Evolutionary conservation across 495 filamentous ascomycete species (phyloP), one percentile per base, ranked within the genome.

Genomic region (Parathielavia appendiculata): DNA sequence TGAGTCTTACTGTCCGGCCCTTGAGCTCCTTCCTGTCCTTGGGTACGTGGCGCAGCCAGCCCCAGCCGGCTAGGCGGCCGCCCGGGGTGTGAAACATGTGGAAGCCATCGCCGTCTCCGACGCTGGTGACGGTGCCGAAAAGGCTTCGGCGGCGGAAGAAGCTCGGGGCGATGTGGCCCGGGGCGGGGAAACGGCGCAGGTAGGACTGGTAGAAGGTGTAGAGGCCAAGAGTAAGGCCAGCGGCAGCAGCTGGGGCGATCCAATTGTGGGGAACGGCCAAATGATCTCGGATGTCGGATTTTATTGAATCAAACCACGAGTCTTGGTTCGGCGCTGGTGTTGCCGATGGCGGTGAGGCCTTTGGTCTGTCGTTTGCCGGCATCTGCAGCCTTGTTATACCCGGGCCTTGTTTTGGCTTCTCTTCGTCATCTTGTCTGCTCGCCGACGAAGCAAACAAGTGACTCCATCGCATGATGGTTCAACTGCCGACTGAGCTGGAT

Each of bases 41-140:
- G 3, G 91, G 90, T 2, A 96, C 81, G 47, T 73, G 84, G 63
- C 90, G 84, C 53, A 95, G 66, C 91, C 90, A 96, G 13, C 86
- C 91, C 95, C 95, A 98, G 50, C 93, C 93, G 13, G 86, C 78
- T 19, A 92, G 66, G 48, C 89, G 76, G 13, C 93, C 93, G 13
- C 95, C 93, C 0, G 93, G 93, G 0, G 91, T 96, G 71, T 98
- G 93, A 69, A 87, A 98, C 10, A 98, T 70, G 51, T 91, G 83
- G 69, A 98, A 97, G 61, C 91, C 91, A 67, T 98, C 93, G 0
- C 90, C 95, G 76, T 98, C 93, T 49, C 95, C 95, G 23, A 98
- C 93, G 60, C 88, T 91, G 30, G 93, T 96, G 4, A 97, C 93
- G 54, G 76, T 79, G 9, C 93, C 93, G 62, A 92, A 85, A 50